These are phyloP conservation scores for Selaginella tamariscina DNA, from an alignment of 75 land plant species.

Conservation along the genomic window DNA sequence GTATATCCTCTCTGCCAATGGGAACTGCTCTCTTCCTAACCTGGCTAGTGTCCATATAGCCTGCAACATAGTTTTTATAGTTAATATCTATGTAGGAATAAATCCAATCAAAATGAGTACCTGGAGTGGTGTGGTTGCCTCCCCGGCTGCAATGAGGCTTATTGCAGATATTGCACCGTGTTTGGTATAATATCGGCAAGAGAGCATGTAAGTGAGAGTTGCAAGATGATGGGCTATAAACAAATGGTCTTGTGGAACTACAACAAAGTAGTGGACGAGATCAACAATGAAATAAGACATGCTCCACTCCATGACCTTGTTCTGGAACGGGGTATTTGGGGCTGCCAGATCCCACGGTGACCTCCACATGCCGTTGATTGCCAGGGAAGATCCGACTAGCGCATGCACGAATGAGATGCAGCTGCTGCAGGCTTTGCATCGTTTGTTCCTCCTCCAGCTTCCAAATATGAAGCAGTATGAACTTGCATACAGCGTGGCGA, in stretches of 20 bases:
- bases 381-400: constrained; percentile 42
- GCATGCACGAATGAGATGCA: constrained; percentile 62
- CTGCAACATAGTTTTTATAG: too few relatives aligned
- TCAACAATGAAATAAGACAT: constrained; percentile 36
- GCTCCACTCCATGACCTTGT: constrained; percentile 62
- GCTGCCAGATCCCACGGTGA: constrained; percentile 9
- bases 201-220: constrained; percentile 53
- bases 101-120: too few relatives aligned
- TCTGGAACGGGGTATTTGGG: constrained; percentile 37
- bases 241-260: constrained; percentile 23
- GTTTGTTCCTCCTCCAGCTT: constrained; percentile 20
- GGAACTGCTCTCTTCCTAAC: constrained; percentile 26
- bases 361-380: constrained; percentile 10
- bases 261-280: background rate
- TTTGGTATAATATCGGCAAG: constrained; percentile 43
- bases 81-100: too few relatives aligned
- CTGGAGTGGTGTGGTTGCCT: constrained; percentile 52
- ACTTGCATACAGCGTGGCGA: background rate
- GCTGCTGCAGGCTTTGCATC: constrained; percentile 69
- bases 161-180: constrained; percentile 58
- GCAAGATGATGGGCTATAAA: constrained; percentile 81
- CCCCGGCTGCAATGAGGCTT: constrained; percentile 48
- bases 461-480: constrained; percentile 13
- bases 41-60: constrained; percentile 60
- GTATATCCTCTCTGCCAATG: constrained; percentile 25